Evolutionary conservation across 1,139 yeast species (phyloP).

Genomic region (Sugiyamaella castrensis): DNA sequence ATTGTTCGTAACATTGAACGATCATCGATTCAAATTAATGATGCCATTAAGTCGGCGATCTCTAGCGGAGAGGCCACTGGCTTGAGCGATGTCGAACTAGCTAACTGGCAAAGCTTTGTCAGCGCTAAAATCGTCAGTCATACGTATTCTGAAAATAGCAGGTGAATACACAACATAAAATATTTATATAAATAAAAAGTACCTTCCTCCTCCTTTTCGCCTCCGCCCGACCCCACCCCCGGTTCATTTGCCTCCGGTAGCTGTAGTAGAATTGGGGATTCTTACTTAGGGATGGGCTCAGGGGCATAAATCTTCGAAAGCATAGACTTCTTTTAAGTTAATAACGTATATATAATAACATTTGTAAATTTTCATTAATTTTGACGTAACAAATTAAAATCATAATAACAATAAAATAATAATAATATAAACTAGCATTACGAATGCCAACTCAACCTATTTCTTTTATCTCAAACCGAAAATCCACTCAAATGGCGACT

Average conservation of each 20-base stretch:
- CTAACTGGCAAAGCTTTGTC: slow-evolving; percentile 22
- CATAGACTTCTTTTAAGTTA: too few relatives aligned
- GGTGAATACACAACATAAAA: too few relatives aligned
- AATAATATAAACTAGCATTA: neutral
- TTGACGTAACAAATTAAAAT: slow-evolving; percentile 8
- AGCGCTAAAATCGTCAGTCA: slow-evolving; percentile 3
- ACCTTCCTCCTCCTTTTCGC: too few relatives aligned
- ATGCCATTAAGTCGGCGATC: slow-evolving; percentile 21
- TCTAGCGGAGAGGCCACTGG: slow-evolving; percentile 16
- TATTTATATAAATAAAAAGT: too few relatives aligned
- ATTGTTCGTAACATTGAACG: slow-evolving; percentile 31
- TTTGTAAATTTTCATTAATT: neutral
- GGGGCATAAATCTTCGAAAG: too few relatives aligned
- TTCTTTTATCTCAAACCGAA: neutral
- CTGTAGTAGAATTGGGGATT: too few relatives aligned
- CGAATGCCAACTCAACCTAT: neutral
- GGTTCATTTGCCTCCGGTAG: too few relatives aligned
- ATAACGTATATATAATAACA: too few relatives aligned
- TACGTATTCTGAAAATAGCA: neutral
- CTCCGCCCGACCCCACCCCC: too few relatives aligned
- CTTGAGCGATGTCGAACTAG: slow-evolving; percentile 27
- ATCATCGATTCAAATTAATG: slow-evolving; percentile 26
- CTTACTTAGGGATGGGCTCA: too few relatives aligned
- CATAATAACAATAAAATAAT: neutral
- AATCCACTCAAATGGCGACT: slow-evolving; percentile 21